Conservation (phyloP, 2,329 filamentous ascomycete genomes). For the Dendrostoma leiphaemia region DNA sequence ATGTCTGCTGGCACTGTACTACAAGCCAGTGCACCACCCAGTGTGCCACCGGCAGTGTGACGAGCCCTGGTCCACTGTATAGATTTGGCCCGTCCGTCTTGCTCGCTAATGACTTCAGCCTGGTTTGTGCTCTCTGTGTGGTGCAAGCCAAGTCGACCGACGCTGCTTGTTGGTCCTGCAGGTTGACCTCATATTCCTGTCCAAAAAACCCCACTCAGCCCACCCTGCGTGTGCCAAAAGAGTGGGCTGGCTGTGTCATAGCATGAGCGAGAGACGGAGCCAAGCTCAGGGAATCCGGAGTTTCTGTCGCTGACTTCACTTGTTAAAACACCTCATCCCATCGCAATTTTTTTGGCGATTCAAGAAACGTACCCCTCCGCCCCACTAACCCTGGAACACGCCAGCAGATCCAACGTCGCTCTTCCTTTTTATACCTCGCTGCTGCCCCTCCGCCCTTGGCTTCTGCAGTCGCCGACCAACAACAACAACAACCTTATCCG, state of each 20-base stretch:
- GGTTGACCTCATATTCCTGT: constrained; percentile 1
- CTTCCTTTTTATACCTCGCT: constrained; percentile 12
- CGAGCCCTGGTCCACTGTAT: too few species aligned
- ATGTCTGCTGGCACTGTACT: too few species aligned
- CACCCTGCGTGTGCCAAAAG: not conserved
- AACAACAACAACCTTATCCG: not conserved
- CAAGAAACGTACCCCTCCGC: constrained; percentile 9
- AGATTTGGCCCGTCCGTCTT: too few species aligned
- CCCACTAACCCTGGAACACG: constrained; percentile 6
- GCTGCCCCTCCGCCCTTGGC: not conserved
- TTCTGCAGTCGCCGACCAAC: not conserved
- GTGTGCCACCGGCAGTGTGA: too few species aligned
- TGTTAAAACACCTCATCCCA: constrained; percentile 18
- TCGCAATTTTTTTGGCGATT: constrained; percentile 15
- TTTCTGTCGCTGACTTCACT: constrained; percentile 18
- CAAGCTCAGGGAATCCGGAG: constrained; percentile 12
- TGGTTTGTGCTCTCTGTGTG: not conserved
- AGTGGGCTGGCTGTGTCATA: constrained; percentile 13
- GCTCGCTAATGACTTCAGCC: not conserved
- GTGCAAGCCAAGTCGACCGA: not conserved
- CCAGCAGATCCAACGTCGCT: constrained; percentile 3
- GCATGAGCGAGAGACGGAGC: not conserved
- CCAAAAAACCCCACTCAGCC: not conserved
- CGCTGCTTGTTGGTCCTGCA: not conserved
- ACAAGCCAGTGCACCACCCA: too few species aligned